A percentile compares a stretch with the other conserved stretches of the same genome.
These are phyloP conservation scores for Penicillium arizonense DNA, from an alignment of 495 filamentous ascomycete genomes.

Conservation along the genomic window DNA sequence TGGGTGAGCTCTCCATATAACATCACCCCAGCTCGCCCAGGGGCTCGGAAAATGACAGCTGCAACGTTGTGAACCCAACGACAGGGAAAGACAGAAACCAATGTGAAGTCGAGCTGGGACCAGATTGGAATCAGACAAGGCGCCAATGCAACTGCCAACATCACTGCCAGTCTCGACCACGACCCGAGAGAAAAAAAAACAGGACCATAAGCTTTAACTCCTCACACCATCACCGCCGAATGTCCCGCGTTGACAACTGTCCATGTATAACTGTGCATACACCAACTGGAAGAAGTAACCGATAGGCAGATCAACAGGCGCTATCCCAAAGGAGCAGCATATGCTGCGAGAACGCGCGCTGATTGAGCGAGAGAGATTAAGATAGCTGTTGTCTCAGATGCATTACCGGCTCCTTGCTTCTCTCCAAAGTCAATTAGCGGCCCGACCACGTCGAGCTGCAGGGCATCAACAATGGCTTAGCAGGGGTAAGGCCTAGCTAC, in stretches of 20 bases:
- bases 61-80: background rate
- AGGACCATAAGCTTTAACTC: background rate
- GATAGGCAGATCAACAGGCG: conserved; percentile 1
- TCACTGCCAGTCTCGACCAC: background rate
- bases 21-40: no score
- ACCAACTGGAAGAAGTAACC: background rate
- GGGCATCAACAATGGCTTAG: conserved; percentile 3
- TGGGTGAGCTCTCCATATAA: no score
- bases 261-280: background rate
- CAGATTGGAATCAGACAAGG: background rate
- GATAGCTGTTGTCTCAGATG: conserved; percentile 12
- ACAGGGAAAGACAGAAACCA: background rate
- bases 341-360: background rate
- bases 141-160: background rate
- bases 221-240: background rate
- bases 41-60: no score
- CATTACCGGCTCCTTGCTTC: conserved; percentile 7
- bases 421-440: conserved; percentile 3
- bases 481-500: background rate
- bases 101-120: background rate
- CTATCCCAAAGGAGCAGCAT: background rate
- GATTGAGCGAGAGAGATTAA: conserved; percentile 7
- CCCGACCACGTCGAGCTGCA: conserved; percentile 7
- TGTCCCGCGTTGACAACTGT: background rate
- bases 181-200: background rate